A percentile compares a stretch with the other conserved stretches of the same genome.
phyloP scores from a whole-genome alignment of 2,329 filamentous ascomycete species.

The Tolypocladium paradoxum region DNA sequence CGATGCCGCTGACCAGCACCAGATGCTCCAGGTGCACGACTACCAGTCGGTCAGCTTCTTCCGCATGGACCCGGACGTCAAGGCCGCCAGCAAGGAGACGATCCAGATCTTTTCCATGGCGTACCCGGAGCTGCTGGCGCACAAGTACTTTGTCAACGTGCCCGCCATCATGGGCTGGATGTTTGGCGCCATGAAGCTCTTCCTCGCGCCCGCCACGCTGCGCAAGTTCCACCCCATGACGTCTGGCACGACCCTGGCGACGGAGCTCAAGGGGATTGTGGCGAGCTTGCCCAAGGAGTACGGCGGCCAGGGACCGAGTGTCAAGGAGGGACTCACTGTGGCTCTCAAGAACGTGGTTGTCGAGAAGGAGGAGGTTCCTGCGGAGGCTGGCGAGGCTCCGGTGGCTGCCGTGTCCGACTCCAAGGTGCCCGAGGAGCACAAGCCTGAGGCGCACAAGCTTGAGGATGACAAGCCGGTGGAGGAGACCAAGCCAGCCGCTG shows the following conservation, averaged over 20 bases:
- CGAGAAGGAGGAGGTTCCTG: background rate
- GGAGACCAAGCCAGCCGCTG: background rate
- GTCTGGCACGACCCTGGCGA: slow-evolving; percentile 59
- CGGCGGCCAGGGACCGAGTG: slow-evolving; percentile 55
- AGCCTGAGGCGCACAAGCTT: background rate
- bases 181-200: slow-evolving; percentile 64
- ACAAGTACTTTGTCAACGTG: slow-evolving; percentile 96
- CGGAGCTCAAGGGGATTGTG: slow-evolving; percentile 47
- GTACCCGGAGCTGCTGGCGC: slow-evolving; percentile 73
- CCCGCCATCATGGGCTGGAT: slow-evolving; percentile 86
- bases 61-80: slow-evolving; percentile 66
- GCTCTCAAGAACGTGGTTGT: slow-evolving; percentile 11
- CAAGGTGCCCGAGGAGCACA: slow-evolving; percentile 6
- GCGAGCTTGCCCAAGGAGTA: slow-evolving; percentile 63
- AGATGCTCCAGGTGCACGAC: slow-evolving; percentile 89
- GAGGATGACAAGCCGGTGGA: background rate
- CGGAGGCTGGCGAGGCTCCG: slow-evolving; percentile 3
- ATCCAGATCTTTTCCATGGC: slow-evolving; percentile 71
- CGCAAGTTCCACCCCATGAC: slow-evolving; percentile 72
- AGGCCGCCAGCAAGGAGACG: slow-evolving; percentile 65
- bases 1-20: slow-evolving; percentile 68
- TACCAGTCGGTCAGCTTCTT: slow-evolving; percentile 84
- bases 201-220: slow-evolving; percentile 61
- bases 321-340: slow-evolving; percentile 25
- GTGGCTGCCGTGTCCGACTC: slow-evolving; percentile 8